These are phyloP conservation scores for Fraxinus angustifolia DNA, from an alignment of 305 asterid genomes.

Conservation along the genomic window DNA sequence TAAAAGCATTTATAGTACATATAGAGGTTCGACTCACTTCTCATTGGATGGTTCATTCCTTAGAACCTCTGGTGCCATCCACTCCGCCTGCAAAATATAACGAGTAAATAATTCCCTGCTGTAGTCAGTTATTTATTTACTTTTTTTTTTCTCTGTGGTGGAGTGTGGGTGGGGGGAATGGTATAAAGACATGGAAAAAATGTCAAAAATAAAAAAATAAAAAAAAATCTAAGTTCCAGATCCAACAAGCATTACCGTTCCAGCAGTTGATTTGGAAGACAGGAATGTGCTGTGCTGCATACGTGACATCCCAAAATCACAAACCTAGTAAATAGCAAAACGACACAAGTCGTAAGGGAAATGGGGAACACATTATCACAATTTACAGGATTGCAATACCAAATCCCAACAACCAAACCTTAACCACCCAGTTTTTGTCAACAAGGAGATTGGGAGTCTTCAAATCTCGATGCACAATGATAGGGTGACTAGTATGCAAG, in stretches of 20 bases:
- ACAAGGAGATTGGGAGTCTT: slow-evolving; percentile 96
- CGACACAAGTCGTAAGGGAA: slow-evolving; percentile 12
- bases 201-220: neutral
- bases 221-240: neutral
- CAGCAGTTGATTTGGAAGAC: slow-evolving; percentile 90
- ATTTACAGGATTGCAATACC: neutral
- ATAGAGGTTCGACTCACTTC: slow-evolving; percentile 34
- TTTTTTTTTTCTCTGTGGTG: neutral
- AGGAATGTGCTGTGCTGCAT: slow-evolving; percentile 88
- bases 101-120: slow-evolving; percentile 9
- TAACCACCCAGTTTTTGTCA: slow-evolving; percentile 85
- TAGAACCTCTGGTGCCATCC: slow-evolving; percentile 99
- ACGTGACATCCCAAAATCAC: slow-evolving; percentile 97
- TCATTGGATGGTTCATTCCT: slow-evolving; percentile 94
- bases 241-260: slow-evolving; percentile 61
- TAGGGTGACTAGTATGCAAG: slow-evolving; percentile 83
- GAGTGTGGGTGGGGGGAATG: neutral
- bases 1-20: neutral
- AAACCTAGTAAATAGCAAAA: slow-evolving; percentile 52
- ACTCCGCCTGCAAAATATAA: slow-evolving; percentile 75
- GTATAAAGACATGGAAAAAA: neutral
- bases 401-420: slow-evolving; percentile 42
- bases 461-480: slow-evolving; percentile 87
- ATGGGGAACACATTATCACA: neutral
- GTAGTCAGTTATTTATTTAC: neutral